phyloP scores from a whole-genome alignment of 768 basidiomycete species.

The Pisolithus sp. region DNA sequence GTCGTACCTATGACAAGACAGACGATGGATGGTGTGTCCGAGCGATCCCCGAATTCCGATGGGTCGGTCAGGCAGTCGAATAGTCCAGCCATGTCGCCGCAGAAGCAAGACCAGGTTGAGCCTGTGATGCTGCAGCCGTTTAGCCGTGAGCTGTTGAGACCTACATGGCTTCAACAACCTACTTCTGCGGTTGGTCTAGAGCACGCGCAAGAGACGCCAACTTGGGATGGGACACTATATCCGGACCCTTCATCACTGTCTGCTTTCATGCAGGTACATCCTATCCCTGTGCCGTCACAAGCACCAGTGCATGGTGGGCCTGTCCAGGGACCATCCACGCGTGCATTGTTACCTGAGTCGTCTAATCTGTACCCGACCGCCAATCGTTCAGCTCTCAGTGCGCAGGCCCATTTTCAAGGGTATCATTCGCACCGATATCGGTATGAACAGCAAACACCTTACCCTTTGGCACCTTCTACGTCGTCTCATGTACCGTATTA shows the following conservation, averaged over 20 bases:
- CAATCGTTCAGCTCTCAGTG: neutral
- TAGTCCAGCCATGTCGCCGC: neutral
- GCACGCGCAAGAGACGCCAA: neutral
- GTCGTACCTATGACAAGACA: constrained; percentile 47
- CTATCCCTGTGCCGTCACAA: neutral
- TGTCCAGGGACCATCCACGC: neutral
- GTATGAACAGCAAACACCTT: neutral
- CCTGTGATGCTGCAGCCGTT: neutral
- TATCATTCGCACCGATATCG: neutral
- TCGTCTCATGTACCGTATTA: neutral
- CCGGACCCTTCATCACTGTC: neutral
- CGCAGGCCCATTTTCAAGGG: neutral
- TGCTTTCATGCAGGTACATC: neutral
- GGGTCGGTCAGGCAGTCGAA: neutral
- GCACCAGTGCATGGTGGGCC: neutral
- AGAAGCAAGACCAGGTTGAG: neutral
- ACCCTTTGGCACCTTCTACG: neutral
- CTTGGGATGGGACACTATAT: neutral
- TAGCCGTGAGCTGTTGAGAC: neutral
- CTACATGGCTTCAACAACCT: constrained; percentile 1
- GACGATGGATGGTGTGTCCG: constrained; percentile 12
- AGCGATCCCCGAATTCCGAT: neutral
- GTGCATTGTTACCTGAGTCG: neutral
- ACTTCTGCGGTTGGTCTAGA: neutral
- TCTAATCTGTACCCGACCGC: neutral